These are phyloP conservation scores for Saitozyma podzolica DNA, from an alignment of 768 basidiomycete species.

Conservation along the genomic window DNA sequence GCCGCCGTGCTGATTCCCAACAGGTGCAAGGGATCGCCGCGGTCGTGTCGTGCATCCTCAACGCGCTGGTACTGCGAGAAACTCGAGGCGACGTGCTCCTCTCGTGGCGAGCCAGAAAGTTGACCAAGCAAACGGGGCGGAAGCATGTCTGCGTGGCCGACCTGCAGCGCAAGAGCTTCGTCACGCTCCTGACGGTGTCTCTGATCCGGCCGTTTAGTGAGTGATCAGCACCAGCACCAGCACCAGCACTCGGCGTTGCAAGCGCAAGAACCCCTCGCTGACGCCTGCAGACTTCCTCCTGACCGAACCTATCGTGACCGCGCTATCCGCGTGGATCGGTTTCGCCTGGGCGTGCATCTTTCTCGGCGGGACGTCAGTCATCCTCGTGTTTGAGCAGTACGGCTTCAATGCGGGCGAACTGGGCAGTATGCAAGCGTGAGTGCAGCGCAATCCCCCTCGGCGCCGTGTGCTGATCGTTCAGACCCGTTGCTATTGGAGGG, in stretches of 20 bases:
- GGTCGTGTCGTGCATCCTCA: conserved; percentile 26
- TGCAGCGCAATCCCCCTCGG: conserved; percentile 4
- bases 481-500: conserved; percentile 36
- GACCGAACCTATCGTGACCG: conserved; percentile 49
- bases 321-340: conserved; percentile 46
- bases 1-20: background rate
- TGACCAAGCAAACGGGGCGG: conserved; percentile 43
- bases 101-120: conserved; percentile 27
- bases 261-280: background rate
- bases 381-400: conserved; percentile 37
- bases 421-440: conserved; percentile 38
- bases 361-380: conserved; percentile 33
- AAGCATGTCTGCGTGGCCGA: conserved; percentile 45
- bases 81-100: conserved; percentile 47
- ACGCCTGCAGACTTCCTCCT: conserved; percentile 30
- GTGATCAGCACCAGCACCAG: conserved; percentile 8
- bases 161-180: conserved; percentile 32
- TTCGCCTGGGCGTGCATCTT: conserved; percentile 49
- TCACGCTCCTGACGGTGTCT: conserved; percentile 35
- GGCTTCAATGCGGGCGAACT: conserved; percentile 40
- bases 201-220: conserved; percentile 44
- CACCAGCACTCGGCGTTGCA: background rate
- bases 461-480: conserved; percentile 6
- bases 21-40: conserved; percentile 38
- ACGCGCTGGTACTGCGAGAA: conserved; percentile 37